phyloP scores from a whole-genome alignment of 768 basidiomycete species.

The Tubosaeta sp. region DNA sequence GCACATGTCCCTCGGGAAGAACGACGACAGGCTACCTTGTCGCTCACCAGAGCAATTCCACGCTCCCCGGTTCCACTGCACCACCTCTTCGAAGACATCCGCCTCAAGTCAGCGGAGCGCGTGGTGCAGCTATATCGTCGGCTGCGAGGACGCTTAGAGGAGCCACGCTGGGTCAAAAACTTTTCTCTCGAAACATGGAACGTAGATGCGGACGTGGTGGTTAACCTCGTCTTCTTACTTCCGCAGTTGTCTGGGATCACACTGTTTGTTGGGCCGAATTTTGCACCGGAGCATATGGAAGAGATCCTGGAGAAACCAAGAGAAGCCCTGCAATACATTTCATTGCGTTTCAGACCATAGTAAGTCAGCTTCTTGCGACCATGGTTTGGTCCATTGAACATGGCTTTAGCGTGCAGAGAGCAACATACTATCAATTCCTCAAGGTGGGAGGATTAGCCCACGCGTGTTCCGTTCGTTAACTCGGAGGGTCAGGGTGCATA shows the following conservation, averaged over 20 bases:
- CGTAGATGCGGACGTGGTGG: constrained; percentile 70
- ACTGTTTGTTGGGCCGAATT: constrained; percentile 71
- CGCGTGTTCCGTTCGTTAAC: background rate
- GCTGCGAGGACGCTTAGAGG: constrained; percentile 37
- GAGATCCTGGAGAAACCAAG: constrained; percentile 56
- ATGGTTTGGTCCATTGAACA: background rate
- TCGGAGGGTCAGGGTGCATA: constrained; percentile 60
- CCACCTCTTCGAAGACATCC: constrained; percentile 57
- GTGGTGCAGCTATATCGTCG: constrained; percentile 54
- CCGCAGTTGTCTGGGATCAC: constrained; percentile 46
- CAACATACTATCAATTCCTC: constrained; percentile 80
- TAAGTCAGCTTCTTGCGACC: constrained; percentile 34
- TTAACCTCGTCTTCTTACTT: constrained; percentile 62
- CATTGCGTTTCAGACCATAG: constrained; percentile 82
- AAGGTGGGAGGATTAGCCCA: constrained; percentile 38
- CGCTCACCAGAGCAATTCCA: constrained; percentile 64
- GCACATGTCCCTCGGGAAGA: constrained; percentile 42
- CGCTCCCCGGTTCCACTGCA: constrained; percentile 50
- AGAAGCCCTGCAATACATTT: constrained; percentile 45
- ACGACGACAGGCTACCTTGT: constrained; percentile 50
- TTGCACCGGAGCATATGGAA: constrained; percentile 77
- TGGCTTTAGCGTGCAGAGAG: constrained; percentile 54
- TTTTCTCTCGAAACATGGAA: constrained; percentile 60
- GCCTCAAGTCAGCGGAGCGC: constrained; percentile 47
- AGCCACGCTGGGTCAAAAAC: constrained; percentile 41